Evolutionary conservation across 1,284 basidiomycete species (phyloP).

Genomic region (Cryptococcus maquisensis): DNA sequence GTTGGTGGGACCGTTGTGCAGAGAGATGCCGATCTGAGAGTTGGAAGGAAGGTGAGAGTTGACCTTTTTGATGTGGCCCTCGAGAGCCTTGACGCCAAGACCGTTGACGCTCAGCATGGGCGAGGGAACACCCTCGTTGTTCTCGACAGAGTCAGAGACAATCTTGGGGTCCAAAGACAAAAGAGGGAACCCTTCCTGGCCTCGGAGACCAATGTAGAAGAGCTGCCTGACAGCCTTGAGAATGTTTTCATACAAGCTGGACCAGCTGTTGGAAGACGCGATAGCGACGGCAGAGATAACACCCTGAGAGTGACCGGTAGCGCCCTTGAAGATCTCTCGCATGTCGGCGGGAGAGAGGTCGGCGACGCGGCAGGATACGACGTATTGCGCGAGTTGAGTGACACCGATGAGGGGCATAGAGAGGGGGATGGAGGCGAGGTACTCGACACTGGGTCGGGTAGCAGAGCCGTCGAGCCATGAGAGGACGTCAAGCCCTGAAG

Average conservation of each 20-base stretch:
- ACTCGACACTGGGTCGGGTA: conserved; percentile 72
- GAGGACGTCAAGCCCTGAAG: conserved; percentile 73
- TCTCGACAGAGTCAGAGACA: conserved; percentile 79
- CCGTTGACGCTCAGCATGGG: conserved; percentile 93
- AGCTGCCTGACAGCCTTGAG: conserved; percentile 83
- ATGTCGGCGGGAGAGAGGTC: conserved; percentile 76
- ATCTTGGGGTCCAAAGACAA: conserved; percentile 84
- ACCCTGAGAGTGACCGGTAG: conserved; percentile 96
- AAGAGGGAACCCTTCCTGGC: conserved; percentile 92
- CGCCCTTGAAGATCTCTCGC: conserved; percentile 69
- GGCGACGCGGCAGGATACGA: conserved; percentile 70
- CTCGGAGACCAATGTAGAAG: conserved; percentile 89
- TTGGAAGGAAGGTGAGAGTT: conserved; percentile 78
- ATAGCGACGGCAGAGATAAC: conserved; percentile 87
- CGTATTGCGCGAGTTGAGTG: conserved; percentile 90
- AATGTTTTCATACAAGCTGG: conserved; percentile 69
- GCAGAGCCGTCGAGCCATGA: conserved; percentile 74
- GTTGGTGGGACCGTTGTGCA: conserved; percentile 85
- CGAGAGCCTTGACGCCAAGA: conserved; percentile 69
- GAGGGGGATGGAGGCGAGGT: conserved; percentile 90
- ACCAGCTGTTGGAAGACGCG: conserved; percentile 71
- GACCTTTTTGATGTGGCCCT: conserved; percentile 79
- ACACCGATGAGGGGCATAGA: conserved; percentile 94
- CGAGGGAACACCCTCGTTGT: conserved; percentile 86
- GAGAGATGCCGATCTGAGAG: conserved; percentile 76